phyloP scores from a whole-genome alignment of 352 stramenopile species.

The Phytophthora uliginosa region DNA sequence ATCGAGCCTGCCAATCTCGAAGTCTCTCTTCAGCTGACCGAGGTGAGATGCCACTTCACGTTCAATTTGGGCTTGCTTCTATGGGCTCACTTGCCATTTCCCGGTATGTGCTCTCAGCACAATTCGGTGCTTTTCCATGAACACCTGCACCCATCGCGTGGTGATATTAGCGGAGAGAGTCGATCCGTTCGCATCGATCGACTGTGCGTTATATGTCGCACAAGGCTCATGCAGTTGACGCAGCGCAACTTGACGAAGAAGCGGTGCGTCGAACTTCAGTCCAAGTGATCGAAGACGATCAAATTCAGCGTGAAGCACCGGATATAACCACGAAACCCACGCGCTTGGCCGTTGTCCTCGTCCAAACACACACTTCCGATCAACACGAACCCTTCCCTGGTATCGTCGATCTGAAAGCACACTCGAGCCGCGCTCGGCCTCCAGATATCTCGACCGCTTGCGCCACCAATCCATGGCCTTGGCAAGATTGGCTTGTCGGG shows the following conservation, averaged over 20 bases:
- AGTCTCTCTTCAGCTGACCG: neutral
- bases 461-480: neutral
- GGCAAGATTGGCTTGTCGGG: neutral
- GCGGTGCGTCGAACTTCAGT: neutral
- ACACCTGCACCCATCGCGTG: neutral
- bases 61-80: neutral
- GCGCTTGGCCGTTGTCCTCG: neutral
- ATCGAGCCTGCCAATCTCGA: neutral
- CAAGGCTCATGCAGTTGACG: neutral
- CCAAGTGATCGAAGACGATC: neutral
- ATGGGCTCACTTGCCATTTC: neutral
- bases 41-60: neutral
- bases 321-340: neutral
- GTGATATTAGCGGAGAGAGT: neutral
- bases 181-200: neutral
- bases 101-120: neutral
- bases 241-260: neutral
- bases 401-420: neutral
- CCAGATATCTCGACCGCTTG: neutral
- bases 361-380: neutral
- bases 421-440: neutral
- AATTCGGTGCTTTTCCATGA: neutral
- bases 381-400: neutral
- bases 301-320: neutral
- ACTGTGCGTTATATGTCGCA: neutral